phyloP scores from a whole-genome alignment of 805 yeast species.

The Candida awuae region DNA sequence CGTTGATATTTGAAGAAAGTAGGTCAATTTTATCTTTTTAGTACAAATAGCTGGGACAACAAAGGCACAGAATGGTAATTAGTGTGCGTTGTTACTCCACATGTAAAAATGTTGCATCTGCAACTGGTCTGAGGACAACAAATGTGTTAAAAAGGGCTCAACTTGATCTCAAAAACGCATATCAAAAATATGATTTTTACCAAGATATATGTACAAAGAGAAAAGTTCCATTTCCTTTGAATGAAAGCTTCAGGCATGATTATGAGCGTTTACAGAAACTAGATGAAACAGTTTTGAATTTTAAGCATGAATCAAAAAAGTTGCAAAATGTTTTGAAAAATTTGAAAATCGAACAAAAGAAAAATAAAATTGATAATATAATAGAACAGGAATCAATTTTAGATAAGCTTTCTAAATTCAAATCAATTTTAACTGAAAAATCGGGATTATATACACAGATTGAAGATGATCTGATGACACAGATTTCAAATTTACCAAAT shows the following conservation, averaged over 20 bases:
- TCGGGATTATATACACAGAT: slow-evolving; percentile 22
- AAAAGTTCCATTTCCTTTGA: slow-evolving; percentile 24
- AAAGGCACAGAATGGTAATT: too few relatives aligned
- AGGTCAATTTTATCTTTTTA: too few relatives aligned
- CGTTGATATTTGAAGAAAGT: too few relatives aligned
- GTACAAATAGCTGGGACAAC: too few relatives aligned
- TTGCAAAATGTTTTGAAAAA: slow-evolving; percentile 17
- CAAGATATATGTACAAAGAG: slow-evolving; percentile 28
- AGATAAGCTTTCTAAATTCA: slow-evolving; percentile 20
- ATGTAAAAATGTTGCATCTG: neutral
- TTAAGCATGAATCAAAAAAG: slow-evolving; percentile 19
- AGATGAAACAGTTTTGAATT: slow-evolving; percentile 13
- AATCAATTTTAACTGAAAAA: slow-evolving; percentile 24
- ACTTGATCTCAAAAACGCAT: slow-evolving; percentile 29
- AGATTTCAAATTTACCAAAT: slow-evolving; percentile 57
- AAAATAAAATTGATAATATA: slow-evolving; percentile 7
- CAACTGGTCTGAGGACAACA: slow-evolving; percentile 17
- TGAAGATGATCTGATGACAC: slow-evolving; percentile 31
- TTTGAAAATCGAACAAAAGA: slow-evolving; percentile 14
- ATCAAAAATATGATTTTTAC: slow-evolving; percentile 23
- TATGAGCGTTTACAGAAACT: slow-evolving; percentile 14
- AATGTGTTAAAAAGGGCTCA: slow-evolving; percentile 28
- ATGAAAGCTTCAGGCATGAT: slow-evolving; percentile 14
- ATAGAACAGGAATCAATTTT: slow-evolving; percentile 11
- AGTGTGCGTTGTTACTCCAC: neutral